These are phyloP conservation scores for Polyplosphaeria fusca DNA, from an alignment of 495 filamentous ascomycete genomes.

Conservation along the genomic window DNA sequence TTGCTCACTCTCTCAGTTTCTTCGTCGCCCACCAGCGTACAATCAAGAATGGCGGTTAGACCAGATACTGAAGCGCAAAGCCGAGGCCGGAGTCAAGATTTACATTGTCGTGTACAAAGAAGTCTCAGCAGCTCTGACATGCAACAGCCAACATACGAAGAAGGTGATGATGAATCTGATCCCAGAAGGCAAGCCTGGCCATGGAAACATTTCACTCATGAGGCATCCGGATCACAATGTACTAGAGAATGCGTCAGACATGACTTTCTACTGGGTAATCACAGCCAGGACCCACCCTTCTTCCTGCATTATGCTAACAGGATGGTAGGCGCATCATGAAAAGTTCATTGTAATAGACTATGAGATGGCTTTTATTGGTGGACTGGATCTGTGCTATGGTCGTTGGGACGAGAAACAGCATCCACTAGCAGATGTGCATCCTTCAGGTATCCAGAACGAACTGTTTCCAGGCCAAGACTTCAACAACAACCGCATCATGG, in stretches of 20 bases:
- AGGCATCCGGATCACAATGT: constrained; percentile 95
- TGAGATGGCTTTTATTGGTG: constrained; percentile 83
- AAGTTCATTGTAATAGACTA: constrained; percentile 96
- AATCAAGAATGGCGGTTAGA: constrained; percentile 90
- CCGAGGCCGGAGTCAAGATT: constrained; percentile 91
- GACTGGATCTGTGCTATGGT: constrained; percentile 93
- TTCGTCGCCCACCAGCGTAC: constrained; percentile 74
- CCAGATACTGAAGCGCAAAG: constrained; percentile 77
- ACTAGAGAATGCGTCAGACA: constrained; percentile 88
- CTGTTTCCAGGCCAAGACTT: constrained; percentile 96
- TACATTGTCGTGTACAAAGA: constrained; percentile 94
- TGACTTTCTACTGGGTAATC: constrained; percentile 86
- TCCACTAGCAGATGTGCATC: constrained; percentile 81
- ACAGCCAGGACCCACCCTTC: neutral
- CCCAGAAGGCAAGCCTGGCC: constrained; percentile 70
- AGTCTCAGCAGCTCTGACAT: constrained; percentile 75
- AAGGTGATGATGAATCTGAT: constrained; percentile 75
- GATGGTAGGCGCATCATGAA: constrained; percentile 74
- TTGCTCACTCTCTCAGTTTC: constrained; percentile 49
- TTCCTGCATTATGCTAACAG: neutral
- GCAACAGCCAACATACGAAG: constrained; percentile 91
- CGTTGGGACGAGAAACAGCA: constrained; percentile 89
- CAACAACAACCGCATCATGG: constrained; percentile 89
- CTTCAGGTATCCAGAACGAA: constrained; percentile 74
- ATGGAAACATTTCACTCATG: constrained; percentile 85